A percentile compares a stretch with the other conserved stretches of the same genome.
Evolutionary conservation across 148 eudicot genomes (phyloP).

Genomic region (Rhododendron molle): DNA sequence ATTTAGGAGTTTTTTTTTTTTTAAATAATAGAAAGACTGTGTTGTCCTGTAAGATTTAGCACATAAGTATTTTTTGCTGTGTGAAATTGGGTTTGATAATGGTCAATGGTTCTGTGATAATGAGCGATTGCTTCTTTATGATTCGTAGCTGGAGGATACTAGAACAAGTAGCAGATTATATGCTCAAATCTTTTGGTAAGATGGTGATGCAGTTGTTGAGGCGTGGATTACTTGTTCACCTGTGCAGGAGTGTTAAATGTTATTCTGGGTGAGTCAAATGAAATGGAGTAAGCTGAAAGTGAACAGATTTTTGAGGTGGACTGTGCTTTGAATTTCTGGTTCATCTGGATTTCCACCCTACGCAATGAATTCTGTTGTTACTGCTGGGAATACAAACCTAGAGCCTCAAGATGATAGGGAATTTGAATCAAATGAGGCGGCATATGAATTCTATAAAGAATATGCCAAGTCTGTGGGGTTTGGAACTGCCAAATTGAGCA

Average conservation of each 20-base stretch:
- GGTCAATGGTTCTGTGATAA: background rate
- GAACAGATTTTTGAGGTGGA: background rate
- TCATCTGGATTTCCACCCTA: background rate
- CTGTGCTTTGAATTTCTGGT: background rate
- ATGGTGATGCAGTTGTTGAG: conserved; percentile 3
- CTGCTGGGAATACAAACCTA: conserved; percentile 23
- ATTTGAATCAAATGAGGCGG: conserved; percentile 60
- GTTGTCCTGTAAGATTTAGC: background rate
- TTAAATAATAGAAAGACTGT: background rate
- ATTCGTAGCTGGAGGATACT: background rate
- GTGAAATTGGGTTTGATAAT: background rate
- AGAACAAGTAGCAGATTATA: background rate
- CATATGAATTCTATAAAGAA: conserved; percentile 60
- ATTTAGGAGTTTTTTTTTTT: background rate
- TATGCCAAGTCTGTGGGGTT: conserved; percentile 63
- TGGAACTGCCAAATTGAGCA: conserved; percentile 69
- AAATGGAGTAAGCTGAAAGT: conserved; percentile 9
- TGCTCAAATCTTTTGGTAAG: background rate
- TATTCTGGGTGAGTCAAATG: background rate
- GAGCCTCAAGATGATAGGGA: conserved; percentile 51
- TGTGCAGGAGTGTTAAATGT: background rate
- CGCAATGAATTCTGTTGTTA: conserved; percentile 30
- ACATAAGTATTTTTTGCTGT: background rate
- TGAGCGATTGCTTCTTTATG: background rate
- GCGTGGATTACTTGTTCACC: background rate